A percentile compares a stretch with the other conserved stretches of the same genome.
These are phyloP conservation scores for Calonectria crousiana DNA, from an alignment of 2,329 filamentous ascomycete genomes.

Conservation along the genomic window DNA sequence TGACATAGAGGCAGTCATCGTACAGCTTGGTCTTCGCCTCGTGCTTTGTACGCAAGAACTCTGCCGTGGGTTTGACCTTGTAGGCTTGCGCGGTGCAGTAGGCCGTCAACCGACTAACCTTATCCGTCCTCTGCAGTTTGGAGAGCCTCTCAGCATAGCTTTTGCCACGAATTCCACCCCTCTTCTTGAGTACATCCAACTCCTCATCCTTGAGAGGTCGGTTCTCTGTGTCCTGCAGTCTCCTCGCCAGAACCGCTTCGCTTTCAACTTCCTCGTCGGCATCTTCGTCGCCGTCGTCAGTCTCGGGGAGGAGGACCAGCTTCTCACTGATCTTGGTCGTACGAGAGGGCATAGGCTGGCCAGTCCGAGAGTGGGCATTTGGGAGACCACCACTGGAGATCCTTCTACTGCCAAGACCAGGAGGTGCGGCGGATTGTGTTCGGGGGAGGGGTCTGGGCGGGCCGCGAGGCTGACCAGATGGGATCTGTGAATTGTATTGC, in stretches of 20 bases:
- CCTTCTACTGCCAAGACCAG: conserved; percentile 39
- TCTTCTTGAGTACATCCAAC: conserved; percentile 71
- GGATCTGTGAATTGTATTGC: conserved; percentile 93
- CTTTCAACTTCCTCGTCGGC: conserved; percentile 70
- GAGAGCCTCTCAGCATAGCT: conserved; percentile 94
- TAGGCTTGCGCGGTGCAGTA: conserved; percentile 97
- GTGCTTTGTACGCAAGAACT: conserved; percentile 89
- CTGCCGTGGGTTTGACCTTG: conserved; percentile 88
- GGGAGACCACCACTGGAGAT: conserved; percentile 55
- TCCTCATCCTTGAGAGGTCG: conserved; percentile 77
- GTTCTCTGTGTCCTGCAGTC: conserved; percentile 69
- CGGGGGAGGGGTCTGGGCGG: conserved; percentile 67
- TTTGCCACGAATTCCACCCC: conserved; percentile 77
- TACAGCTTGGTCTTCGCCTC: conserved; percentile 95
- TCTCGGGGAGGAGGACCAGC: conserved; percentile 92
- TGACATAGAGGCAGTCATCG: conserved; percentile 95
- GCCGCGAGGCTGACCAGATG: conserved; percentile 88
- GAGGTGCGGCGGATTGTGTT: conserved; percentile 34
- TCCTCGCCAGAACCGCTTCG: conserved; percentile 51
- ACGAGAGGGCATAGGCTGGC: conserved; percentile 79
- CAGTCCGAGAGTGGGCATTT: conserved; percentile 57
- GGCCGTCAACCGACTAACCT: conserved; percentile 89
- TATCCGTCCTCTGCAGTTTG: conserved; percentile 88
- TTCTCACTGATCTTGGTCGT: conserved; percentile 97
- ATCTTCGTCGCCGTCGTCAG: conserved; percentile 68